A percentile compares a stretch with the other conserved stretches of the same genome.
Conservation (phyloP, 2,329 filamentous ascomycete genomes). For the Diaporthe helianthi region DNA sequence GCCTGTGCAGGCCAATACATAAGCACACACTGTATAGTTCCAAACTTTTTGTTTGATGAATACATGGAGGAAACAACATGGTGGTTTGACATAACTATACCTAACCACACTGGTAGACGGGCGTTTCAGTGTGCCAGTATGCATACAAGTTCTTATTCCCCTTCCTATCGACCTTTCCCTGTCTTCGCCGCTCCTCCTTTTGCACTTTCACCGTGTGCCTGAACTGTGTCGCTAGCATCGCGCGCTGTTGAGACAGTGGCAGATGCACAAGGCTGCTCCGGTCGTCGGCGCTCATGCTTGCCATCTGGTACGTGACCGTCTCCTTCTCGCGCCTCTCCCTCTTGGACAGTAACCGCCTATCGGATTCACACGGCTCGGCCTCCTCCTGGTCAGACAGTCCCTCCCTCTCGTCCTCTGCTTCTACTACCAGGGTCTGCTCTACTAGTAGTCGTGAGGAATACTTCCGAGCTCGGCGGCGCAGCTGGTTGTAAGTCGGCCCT, state of each 20-base stretch:
- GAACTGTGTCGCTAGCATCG: constrained; percentile 40
- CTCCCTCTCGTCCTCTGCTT: background rate
- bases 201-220: constrained; percentile 41
- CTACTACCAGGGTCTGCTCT: background rate
- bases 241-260: constrained; percentile 41
- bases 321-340: constrained; percentile 31
- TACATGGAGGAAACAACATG: background rate
- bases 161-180: constrained; percentile 42
- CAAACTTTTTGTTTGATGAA: no score
- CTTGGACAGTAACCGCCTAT: constrained; percentile 19
- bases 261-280: constrained; percentile 41
- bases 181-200: constrained; percentile 40
- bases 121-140: constrained; percentile 45
- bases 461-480: background rate
- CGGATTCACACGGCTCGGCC: background rate
- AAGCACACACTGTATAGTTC: no score
- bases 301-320: constrained; percentile 35
- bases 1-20: no score
- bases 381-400: background rate
- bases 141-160: constrained; percentile 46
- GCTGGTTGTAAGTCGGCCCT: background rate
- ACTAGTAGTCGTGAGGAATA: background rate
- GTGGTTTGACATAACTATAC: background rate
- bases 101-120: constrained; percentile 44
- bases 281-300: constrained; percentile 40